Base-by-base conservation (phyloP, 2,329 filamentous ascomycete species). In the Colletotrichum liriopes region DNA sequence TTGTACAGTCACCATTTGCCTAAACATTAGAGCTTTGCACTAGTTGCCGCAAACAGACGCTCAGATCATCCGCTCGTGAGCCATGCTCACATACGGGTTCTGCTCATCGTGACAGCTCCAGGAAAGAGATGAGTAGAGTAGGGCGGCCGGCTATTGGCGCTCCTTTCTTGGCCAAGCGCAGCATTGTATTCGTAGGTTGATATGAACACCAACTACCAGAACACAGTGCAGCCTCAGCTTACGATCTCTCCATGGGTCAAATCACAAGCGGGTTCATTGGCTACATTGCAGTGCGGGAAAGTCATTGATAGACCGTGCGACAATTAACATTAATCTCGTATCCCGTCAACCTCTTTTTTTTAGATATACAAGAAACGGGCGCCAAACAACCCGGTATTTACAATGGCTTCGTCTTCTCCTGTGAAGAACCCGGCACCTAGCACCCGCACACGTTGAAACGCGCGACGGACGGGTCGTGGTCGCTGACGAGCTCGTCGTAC, bases 391-490 rank as follows among this genome's bases (percentile, higher is more conserved):
- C 16, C 23, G 2, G 3, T 11, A 29, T 37, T 7, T 23, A 23
- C 12, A 23, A 37, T 16, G n/a, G 4, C 20, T 39, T 56, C 20
- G 6, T 47, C 32, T 55, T 12, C 47, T 4, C 5, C 29, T 5
- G 2, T 11, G 0, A 12, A 11, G 26, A 29, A 32, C 5, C 29
- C 29, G 11, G 18, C 16, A 23, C 7, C 3, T 73, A 77, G 39
- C 79, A 81, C 3, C 79, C 80, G 70, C 91, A 94, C 5, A 93
- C 80, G 78, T 93, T 86, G 70, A 94, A 82, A 80, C 82, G 84
- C 4, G 89, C 91, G 20, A 94, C 87, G 56, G 87, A 91, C 0
- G 92, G 92, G 77, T 94, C 92, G 78, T 94, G 92, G 78, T 94
- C 92, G 63, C 88, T 91, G 29, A 89, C 86, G 79, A 89, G 84